Evolutionary conservation across 257 asterid species (phyloP), one percentile per base, ranked within the genome.

Genomic region (Ophiorrhiza pumila): DNA sequence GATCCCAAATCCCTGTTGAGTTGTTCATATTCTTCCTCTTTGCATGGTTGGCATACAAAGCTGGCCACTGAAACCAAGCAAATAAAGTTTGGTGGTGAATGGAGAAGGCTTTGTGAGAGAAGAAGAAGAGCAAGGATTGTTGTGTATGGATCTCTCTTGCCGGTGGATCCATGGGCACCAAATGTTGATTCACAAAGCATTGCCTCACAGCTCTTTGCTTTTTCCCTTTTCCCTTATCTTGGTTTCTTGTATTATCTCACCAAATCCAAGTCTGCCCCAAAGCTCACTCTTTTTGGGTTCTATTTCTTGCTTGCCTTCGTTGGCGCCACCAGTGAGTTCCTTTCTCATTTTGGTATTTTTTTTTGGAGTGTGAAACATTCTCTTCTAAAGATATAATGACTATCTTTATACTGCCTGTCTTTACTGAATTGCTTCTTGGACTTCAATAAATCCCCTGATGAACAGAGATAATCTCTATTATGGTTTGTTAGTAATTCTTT

Each of bases 121-220:
- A 69, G 87, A 3, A 78, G 49, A 41, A 69, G 87, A 71, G 59
- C 78, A 56, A 81, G 80, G 61, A 29, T 69, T 17, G 71, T 81
- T 29, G 87, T 87, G 61, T 72, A 80, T 68, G 91, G 87, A 0
- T 80, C 84, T 74, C 43, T 87, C 68, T 80, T 88, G 65, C 96
- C 90, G 4, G 96, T 93, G 80, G 98, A 93, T 84, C 98, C 95
- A 74, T 93, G 98, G 96, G 91, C 96, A 22, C 97, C 96, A n/a
- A 86, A 69, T 76, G 43, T 95, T 55, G 96, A 92, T 83, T 86
- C 97, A 20, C 85, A 82, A 67, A 87, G 91, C 88, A 83, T 88
- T 69, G 98, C 99, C 60, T 82, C 99, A 0, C 98, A 85, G 92
- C 88, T 94, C 47, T 91, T 91, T 67, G 99, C 96, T 46, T 74